phyloP scores from a whole-genome alignment of 2,329 filamentous ascomycete species.

The Verticillium albo-atrum region DNA sequence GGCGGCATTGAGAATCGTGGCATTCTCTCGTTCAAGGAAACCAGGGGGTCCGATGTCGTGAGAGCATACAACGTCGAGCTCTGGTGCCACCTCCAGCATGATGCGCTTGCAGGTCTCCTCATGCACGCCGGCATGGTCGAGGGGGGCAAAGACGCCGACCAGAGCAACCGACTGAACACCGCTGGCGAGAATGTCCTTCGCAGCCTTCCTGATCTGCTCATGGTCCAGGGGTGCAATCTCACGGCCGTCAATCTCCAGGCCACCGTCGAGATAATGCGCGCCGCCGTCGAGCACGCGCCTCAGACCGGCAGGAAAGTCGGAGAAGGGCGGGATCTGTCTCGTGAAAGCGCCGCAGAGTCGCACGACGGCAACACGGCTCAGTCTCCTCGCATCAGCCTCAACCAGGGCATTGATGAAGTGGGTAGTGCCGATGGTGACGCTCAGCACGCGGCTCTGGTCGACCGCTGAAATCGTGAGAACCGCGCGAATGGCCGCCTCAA shows the following conservation, averaged over 20 bases:
- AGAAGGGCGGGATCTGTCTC: conserved; percentile 38
- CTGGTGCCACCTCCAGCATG: conserved; percentile 28
- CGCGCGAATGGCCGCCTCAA: conserved; percentile 38
- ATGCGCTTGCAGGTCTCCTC: conserved; percentile 33
- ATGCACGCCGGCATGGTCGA: conserved; percentile 35
- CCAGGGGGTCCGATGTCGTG: conserved; percentile 39
- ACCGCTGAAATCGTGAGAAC: conserved; percentile 33
- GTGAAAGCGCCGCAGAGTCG: conserved; percentile 41
- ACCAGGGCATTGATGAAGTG: conserved; percentile 47
- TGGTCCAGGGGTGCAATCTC: conserved; percentile 33
- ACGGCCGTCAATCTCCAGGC: conserved; percentile 44
- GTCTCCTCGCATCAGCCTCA: conserved; percentile 35
- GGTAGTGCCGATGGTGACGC: conserved; percentile 45
- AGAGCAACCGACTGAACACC: conserved; percentile 34
- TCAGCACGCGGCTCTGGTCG: conserved; percentile 32
- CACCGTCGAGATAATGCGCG: conserved; percentile 36
- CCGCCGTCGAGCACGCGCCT: conserved; percentile 35
- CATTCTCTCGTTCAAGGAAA: conserved; percentile 45
- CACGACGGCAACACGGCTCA: conserved; percentile 40
- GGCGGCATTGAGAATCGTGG: conserved; percentile 50
- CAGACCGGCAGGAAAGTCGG: conserved; percentile 37
- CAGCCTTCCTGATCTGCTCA: conserved; percentile 28
- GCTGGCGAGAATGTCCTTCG: conserved; percentile 25
- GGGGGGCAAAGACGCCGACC: conserved; percentile 40
- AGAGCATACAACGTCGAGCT: conserved; percentile 34